Evolutionary conservation across 2,329 filamentous ascomycete genomes (phyloP).

Genomic region (Hortaea werneckii): DNA sequence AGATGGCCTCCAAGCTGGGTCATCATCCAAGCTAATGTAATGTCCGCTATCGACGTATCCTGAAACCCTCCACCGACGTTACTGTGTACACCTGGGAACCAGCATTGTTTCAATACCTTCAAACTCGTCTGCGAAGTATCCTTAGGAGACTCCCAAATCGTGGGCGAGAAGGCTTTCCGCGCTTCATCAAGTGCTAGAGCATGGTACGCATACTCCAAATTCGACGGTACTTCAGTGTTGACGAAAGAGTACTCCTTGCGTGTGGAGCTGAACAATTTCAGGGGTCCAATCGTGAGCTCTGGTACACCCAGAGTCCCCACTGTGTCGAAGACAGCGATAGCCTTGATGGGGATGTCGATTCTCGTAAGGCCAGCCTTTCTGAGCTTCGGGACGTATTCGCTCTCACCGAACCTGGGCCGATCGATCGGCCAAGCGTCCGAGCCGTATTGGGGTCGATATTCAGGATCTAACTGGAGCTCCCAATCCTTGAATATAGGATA

Average conservation of each 20-base stretch:
- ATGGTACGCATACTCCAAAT: constrained; percentile 31
- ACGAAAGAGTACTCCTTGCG: constrained; percentile 30
- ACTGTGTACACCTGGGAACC: constrained; percentile 35
- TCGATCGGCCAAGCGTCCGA: constrained; percentile 12
- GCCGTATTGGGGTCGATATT: constrained; percentile 4
- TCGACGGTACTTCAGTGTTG: constrained; percentile 31
- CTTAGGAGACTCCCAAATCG: constrained; percentile 27
- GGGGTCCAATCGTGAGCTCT: constrained; percentile 25
- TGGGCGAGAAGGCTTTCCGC: constrained; percentile 26
- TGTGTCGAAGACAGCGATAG: constrained; percentile 33
- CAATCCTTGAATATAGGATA: constrained; percentile 21
- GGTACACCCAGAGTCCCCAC: constrained; percentile 35
- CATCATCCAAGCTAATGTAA: constrained; percentile 47
- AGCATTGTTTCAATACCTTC: constrained; percentile 34
- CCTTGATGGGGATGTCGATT: constrained; percentile 23
- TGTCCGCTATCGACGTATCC: constrained; percentile 36
- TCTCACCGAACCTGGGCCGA: constrained; percentile 30
- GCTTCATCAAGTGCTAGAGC: constrained; percentile 31
- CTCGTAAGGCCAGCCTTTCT: constrained; percentile 14
- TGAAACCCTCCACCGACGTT: constrained; percentile 31
- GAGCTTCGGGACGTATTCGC: constrained; percentile 29
- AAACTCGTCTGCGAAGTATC: constrained; percentile 20
- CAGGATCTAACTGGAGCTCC: constrained; percentile 14
- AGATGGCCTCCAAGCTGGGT: constrained; percentile 34
- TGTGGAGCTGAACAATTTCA: constrained; percentile 10